A percentile compares a stretch with the other conserved stretches of the same genome.
Conservation (phyloP, 2,329 filamentous ascomycete species). For the Aspergillus puulaauensis region DNA sequence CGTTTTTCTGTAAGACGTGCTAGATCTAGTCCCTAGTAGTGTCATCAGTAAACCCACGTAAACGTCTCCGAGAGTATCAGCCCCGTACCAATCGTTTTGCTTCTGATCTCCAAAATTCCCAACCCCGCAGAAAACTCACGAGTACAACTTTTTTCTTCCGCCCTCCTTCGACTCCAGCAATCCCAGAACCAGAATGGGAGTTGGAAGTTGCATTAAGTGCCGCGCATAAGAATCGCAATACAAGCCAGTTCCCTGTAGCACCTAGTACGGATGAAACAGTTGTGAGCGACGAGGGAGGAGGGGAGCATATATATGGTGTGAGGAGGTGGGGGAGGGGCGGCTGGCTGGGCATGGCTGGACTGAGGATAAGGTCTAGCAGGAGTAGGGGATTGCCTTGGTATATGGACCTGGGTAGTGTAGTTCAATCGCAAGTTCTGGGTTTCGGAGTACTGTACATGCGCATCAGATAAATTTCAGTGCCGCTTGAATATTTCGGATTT, state of each 20-base stretch:
- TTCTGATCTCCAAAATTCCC: conserved; percentile 74
- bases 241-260: conserved; percentile 58
- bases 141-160: conserved; percentile 62
- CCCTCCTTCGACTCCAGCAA: conserved; percentile 28
- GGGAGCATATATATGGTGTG: conserved; percentile 36
- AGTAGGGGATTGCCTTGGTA: not conserved
- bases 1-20: conserved; percentile 57
- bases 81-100: conserved; percentile 62
- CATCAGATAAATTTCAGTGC: not conserved
- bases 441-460: not conserved
- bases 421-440: not conserved
- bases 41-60: not conserved
- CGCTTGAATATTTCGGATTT: not conserved
- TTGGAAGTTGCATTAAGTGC: conserved; percentile 36
- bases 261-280: conserved; percentile 45
- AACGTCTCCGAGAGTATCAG: not conserved
- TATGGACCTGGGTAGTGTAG: not conserved
- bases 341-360: conserved; percentile 37
- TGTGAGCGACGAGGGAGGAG: conserved; percentile 39
- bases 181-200: conserved; percentile 19
- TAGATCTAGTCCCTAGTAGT: conserved; percentile 66
- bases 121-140: conserved; percentile 79
- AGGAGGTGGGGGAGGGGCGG: conserved; percentile 42
- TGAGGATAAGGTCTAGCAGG: not conserved
- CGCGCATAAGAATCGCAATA: conserved; percentile 52